Evolutionary conservation across 2,329 filamentous ascomycete species (phyloP).

Genomic region (Alternaria sp.): DNA sequence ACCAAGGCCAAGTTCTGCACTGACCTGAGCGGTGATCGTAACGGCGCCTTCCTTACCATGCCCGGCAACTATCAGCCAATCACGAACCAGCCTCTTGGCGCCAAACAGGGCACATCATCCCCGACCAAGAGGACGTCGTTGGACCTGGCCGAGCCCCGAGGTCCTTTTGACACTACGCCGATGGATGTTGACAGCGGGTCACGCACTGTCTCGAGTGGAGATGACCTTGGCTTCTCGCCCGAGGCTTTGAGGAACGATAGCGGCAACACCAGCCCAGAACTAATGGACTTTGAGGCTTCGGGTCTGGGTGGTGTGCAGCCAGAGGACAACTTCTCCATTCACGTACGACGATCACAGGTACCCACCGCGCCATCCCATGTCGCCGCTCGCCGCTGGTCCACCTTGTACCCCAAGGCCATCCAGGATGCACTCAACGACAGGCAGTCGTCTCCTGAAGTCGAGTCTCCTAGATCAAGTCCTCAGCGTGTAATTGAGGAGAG

Average conservation of each 20-base stretch:
- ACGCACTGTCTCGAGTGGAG: conserved; percentile 33
- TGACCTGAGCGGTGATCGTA: conserved; percentile 72
- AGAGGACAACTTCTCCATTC: conserved; percentile 61
- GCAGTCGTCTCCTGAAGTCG: conserved; percentile 6
- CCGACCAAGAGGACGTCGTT: conserved; percentile 4
- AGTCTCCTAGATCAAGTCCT: conserved; percentile 7
- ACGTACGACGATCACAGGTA: conserved; percentile 51
- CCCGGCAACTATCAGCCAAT: conserved; percentile 39
- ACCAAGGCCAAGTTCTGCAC: conserved; percentile 80
- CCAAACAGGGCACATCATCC: background rate
- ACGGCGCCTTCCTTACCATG: conserved; percentile 22
- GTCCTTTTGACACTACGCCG: conserved; percentile 26
- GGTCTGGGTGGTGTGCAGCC: conserved; percentile 68
- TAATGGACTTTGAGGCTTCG: conserved; percentile 54
- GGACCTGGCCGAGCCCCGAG: conserved; percentile 39
- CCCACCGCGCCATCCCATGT: conserved; percentile 6
- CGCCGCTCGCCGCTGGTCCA: conserved; percentile 13
- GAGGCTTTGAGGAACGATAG: conserved; percentile 33
- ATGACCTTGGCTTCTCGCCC: conserved; percentile 48
- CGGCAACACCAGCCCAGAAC: conserved; percentile 30
- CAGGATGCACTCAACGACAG: conserved; percentile 38
- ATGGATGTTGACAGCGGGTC: conserved; percentile 40
- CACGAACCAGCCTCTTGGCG: conserved; percentile 43
- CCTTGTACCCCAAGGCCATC: conserved; percentile 39
- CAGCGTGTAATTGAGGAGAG: conserved; percentile 64